These are phyloP conservation scores for Kuraishia ogatae DNA, from an alignment of 805 yeast species.

Conservation along the genomic window DNA sequence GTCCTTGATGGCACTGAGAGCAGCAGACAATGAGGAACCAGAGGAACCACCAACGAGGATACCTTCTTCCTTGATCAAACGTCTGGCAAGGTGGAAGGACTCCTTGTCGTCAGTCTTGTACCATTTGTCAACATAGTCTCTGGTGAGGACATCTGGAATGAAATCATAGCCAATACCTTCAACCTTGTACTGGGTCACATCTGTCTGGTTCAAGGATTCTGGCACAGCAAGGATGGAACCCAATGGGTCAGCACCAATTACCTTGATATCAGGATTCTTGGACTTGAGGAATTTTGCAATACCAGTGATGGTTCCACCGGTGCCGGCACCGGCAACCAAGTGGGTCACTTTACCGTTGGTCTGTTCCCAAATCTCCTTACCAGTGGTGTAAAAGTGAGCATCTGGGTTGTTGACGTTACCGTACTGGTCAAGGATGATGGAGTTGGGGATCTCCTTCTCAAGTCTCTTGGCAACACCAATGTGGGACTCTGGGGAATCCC, in stretches of 20 bases:
- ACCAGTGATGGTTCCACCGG: conserved; percentile 89
- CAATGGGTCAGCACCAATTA: conserved; percentile 79
- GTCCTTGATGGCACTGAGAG: conserved; percentile 57
- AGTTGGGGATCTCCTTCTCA: conserved; percentile 77
- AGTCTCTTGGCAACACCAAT: conserved; percentile 80
- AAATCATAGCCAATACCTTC: conserved; percentile 92
- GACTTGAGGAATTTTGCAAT: conserved; percentile 70
- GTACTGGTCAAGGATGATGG: conserved; percentile 80
- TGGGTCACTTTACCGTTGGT: conserved; percentile 63
- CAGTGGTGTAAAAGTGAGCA: conserved; percentile 82
- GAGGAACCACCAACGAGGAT: conserved; percentile 85
- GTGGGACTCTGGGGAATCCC: conserved; percentile 88
- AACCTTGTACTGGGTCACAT: conserved; percentile 53
- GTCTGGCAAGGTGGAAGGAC: conserved; percentile 72
- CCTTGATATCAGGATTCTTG: conserved; percentile 48
- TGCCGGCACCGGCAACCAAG: conserved; percentile 87
- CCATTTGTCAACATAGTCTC: conserved; percentile 66
- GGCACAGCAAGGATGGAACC: conserved; percentile 84
- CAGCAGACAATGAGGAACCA: conserved; percentile 77
- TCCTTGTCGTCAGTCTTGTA: conserved; percentile 80
- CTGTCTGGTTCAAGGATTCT: conserved; percentile 53
- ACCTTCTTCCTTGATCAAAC: conserved; percentile 79
- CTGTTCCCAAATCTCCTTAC: conserved; percentile 79
- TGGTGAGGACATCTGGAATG: conserved; percentile 70
- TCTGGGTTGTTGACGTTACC: conserved; percentile 69